Evolutionary conservation across 2,329 filamentous ascomycete species (phyloP).

Genomic region (Alternaria hordeiaustralica): DNA sequence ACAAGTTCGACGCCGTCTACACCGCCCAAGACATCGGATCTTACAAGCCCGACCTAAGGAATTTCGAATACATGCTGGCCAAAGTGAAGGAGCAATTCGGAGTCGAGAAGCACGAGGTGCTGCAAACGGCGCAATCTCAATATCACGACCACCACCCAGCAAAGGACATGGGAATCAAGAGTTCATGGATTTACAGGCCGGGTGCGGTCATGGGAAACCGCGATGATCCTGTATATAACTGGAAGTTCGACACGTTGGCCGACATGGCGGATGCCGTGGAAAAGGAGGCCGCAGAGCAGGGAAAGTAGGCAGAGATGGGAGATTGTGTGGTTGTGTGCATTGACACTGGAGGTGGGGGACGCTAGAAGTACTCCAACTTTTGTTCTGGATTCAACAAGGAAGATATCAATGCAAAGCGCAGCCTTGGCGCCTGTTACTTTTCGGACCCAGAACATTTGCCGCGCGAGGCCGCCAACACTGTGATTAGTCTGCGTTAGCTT

Average conservation of each 20-base stretch:
- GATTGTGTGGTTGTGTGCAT: background rate
- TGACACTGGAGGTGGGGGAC: background rate
- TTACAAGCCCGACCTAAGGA: constrained; percentile 71
- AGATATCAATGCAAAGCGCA: background rate
- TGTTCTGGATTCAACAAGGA: background rate
- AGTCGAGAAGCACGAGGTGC: constrained; percentile 62
- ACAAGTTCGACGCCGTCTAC: constrained; percentile 68
- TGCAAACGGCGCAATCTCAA: constrained; percentile 74
- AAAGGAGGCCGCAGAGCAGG: constrained; percentile 35
- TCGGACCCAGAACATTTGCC: constrained; percentile 1
- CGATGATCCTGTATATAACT: constrained; percentile 52
- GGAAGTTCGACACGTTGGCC: constrained; percentile 64
- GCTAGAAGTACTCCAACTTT: background rate
- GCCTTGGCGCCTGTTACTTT: background rate
- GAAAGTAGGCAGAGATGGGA: constrained; percentile 1
- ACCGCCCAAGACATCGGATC: constrained; percentile 74
- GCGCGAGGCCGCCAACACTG: background rate
- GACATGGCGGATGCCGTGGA: constrained; percentile 66
- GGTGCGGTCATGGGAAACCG: constrained; percentile 56
- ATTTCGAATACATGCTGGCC: constrained; percentile 70
- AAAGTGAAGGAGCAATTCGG: constrained; percentile 62
- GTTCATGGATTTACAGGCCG: constrained; percentile 69
- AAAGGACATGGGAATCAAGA: constrained; percentile 64
- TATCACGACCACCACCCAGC: constrained; percentile 72
- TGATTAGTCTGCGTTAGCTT: background rate